Evolutionary conservation across 2,329 filamentous ascomycete genomes (phyloP).

Genomic region (Penicillium sp.): DNA sequence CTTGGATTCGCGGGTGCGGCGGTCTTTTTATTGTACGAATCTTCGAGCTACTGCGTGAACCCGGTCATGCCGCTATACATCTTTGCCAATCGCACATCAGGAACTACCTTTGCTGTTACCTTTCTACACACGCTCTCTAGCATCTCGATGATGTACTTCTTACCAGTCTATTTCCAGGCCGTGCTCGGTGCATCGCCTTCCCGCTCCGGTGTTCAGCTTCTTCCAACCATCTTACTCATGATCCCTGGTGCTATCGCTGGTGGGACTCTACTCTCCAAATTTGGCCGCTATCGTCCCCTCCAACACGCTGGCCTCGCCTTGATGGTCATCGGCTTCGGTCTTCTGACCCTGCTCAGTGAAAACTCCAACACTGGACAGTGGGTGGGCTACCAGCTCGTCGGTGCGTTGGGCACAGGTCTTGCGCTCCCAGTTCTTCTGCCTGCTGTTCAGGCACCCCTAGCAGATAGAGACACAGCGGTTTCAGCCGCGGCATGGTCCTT

Average conservation of each 20-base stretch:
- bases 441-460: conserved; percentile 23
- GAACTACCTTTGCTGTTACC: background rate
- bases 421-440: conserved; percentile 17
- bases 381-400: conserved; percentile 28
- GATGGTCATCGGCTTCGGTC: conserved; percentile 23
- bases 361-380: conserved; percentile 23
- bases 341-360: conserved; percentile 26
- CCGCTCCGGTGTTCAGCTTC: background rate
- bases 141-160: background rate
- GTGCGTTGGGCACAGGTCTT: conserved; percentile 15
- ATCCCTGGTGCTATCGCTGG: conserved; percentile 18
- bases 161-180: conserved; percentile 2
- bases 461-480: conserved; percentile 24
- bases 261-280: conserved; percentile 26
- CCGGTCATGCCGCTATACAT: background rate
- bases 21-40: background rate
- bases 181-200: background rate
- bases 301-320: conserved; percentile 28
- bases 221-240: background rate
- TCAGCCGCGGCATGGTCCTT: conserved; percentile 28
- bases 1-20: background rate
- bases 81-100: background rate
- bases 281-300: conserved; percentile 31
- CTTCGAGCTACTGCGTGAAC: background rate
- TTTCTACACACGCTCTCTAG: background rate